These are phyloP conservation scores for Schizochytrium sp. DNA, from an alignment of 108 stramenopile species.

Conservation along the genomic window DNA sequence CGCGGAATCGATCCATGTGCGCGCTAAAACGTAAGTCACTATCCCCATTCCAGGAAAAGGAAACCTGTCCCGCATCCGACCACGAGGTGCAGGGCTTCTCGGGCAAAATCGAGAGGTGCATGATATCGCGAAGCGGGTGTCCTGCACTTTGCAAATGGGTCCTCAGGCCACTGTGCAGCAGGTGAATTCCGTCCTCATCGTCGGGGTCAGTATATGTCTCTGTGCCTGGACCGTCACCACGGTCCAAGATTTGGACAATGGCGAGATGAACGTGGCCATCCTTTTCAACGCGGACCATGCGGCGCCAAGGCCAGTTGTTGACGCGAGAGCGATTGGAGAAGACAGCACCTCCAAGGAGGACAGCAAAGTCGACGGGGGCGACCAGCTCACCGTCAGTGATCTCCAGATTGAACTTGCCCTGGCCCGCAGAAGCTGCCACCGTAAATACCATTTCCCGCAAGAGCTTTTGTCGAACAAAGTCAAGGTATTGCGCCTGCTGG, in stretches of 20 bases:
- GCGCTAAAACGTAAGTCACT: not conserved
- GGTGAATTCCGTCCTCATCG: not conserved
- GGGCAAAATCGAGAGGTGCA: not conserved
- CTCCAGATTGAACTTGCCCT: not conserved
- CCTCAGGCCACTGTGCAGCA: not conserved
- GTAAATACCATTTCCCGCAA: not conserved
- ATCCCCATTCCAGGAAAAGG: not conserved
- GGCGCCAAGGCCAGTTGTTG: conserved; percentile 5
- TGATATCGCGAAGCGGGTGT: not conserved
- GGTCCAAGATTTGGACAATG: not conserved
- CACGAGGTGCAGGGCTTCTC: not conserved
- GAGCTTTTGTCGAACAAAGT: not conserved
- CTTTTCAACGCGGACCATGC: not conserved
- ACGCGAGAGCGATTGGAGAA: not conserved
- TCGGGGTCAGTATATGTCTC: not conserved
- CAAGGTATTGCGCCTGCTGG: not conserved
- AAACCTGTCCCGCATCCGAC: not conserved
- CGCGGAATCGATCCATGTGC: not conserved
- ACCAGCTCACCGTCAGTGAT: not conserved
- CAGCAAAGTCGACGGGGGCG: not conserved
- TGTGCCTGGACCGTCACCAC: not conserved
- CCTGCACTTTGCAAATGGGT: not conserved
- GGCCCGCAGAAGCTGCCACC: not conserved
- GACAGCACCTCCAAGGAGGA: not conserved
- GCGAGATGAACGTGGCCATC: not conserved